Evolutionary conservation across 768 basidiomycete species (phyloP), one percentile per base, ranked within the genome.

Genomic region (Tephrocybe sp.): DNA sequence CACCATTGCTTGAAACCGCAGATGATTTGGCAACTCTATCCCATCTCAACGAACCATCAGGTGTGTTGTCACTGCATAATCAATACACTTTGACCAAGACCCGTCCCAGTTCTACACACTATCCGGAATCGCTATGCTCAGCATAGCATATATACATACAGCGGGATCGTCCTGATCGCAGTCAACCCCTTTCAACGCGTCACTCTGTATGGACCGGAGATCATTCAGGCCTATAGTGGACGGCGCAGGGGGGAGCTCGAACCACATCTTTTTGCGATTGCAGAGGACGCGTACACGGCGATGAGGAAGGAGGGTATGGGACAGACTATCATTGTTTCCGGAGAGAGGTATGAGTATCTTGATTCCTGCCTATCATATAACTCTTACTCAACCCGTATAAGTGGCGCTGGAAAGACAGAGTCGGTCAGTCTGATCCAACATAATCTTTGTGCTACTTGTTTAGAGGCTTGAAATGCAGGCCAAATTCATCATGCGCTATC

Each of bases 341-440:
- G 97, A 58, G 97, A 99, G 73, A 94, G 91, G 92, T 94, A 61
- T n/a, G n/a, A n/a, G n/a, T n/a, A 55, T 77, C 68, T 42, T 16
- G 45, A 46, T 37, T 22, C 47, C 46, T 18, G 47, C 40, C 13
- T 24, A 29, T 38, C n/a, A n/a, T 54, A 15, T 34, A 23, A 45
- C 30, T 56, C 62, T 30, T 62, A 41, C 34, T 49, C 39, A 50
- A 68, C 24, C 37, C 18, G 48, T 13, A 60, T n/a, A 47, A 97
- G 94, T 80, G 97, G 97, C 71, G 97, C 97, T 46, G 97, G 97
- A 48, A 99, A 99, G 77, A 99, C 97, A 0, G 97, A 98, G 71
- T 95, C 93, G 45, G 95, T 91, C 58, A 67, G 47, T 44, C 21
- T 27, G 21, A 36, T 18, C 38, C 21, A n/a, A 37, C 7, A 4